Evolutionary conservation across 176 grass and related monocot genomes (phyloP).

Genomic region (Eleusine indica): DNA sequence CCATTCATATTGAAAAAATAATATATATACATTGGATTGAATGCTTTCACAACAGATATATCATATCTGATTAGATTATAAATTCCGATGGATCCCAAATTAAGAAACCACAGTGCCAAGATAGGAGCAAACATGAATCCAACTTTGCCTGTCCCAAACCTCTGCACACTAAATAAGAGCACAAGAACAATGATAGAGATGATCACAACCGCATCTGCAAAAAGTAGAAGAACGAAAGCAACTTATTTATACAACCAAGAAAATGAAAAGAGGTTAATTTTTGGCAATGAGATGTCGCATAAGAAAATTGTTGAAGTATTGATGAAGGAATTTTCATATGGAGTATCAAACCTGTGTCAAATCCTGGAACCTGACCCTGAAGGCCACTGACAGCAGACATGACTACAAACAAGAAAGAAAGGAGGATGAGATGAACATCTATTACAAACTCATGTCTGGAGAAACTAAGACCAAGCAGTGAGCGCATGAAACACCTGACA

Average conservation of each 20-base stretch:
- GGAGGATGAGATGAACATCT: constrained; percentile 19
- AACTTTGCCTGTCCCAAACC: constrained; percentile 97
- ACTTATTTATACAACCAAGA: constrained; percentile 15
- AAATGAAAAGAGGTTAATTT: constrained; percentile 21
- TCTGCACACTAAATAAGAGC: constrained; percentile 92
- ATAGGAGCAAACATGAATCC: constrained; percentile 95
- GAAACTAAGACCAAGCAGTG: constrained; percentile 13
- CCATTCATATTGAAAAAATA: constrained; percentile 80
- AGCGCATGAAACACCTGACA: constrained; percentile 74
- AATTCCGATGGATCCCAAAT: constrained; percentile 71
- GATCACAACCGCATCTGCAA: constrained; percentile 89
- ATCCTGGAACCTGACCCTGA: constrained; percentile 80
- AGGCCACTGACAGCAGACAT: constrained; percentile 99
- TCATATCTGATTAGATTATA: constrained; percentile 92
- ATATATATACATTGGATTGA: constrained; percentile 93
- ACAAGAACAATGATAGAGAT: constrained; percentile 73
- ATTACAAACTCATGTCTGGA: not conserved
- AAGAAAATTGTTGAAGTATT: not conserved
- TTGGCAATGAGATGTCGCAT: not conserved
- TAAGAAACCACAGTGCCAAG: constrained; percentile 90
- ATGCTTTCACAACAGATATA: constrained; percentile 74
- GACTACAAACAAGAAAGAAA: constrained; percentile 53
- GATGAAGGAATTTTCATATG: not conserved
- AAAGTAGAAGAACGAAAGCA: constrained; percentile 21
- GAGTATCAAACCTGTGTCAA: constrained; percentile 63